These are phyloP conservation scores for Alternaria metachromatica DNA, from an alignment of 2,329 filamentous ascomycete species.

Conservation along the genomic window DNA sequence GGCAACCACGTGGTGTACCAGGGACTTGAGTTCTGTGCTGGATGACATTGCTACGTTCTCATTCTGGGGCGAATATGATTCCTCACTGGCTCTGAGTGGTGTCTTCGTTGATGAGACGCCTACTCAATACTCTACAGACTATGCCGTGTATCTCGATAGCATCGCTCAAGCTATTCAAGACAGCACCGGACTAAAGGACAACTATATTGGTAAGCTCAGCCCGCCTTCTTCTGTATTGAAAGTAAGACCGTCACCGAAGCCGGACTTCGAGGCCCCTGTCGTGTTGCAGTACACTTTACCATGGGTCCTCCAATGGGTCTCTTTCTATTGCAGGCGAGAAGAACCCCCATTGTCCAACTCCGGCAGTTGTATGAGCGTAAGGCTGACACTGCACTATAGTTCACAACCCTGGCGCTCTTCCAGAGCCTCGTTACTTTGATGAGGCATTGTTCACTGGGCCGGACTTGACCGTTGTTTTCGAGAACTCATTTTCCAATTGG, in stretches of 20 bases:
- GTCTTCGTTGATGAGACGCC: conserved; percentile 61
- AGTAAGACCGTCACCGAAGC: not conserved
- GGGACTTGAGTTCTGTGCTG: conserved; percentile 26
- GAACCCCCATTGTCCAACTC: conserved; percentile 10
- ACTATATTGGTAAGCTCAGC: conserved; percentile 31
- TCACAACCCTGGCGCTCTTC: conserved; percentile 32
- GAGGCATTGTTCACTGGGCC: conserved; percentile 10
- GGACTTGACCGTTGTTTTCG: conserved; percentile 29
- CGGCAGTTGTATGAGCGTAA: conserved; percentile 34
- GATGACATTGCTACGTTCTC: conserved; percentile 56
- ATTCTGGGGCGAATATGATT: conserved; percentile 51
- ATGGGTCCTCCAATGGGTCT: conserved; percentile 12
- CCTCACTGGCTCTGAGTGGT: conserved; percentile 52
- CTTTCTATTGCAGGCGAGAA: conserved; percentile 7
- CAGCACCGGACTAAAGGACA: conserved; percentile 32
- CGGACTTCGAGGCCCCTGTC: conserved; percentile 12
- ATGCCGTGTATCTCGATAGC: conserved; percentile 28
- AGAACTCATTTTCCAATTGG: conserved; percentile 29
- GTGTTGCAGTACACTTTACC: conserved; percentile 17
- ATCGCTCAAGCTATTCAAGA: conserved; percentile 22
- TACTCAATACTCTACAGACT: conserved; percentile 21
- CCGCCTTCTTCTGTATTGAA: conserved; percentile 17
- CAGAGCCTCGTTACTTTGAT: conserved; percentile 25
- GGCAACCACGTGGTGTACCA: conserved; percentile 56
- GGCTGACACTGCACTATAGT: conserved; percentile 31